These are phyloP conservation scores for Dendrostoma leiphaemia DNA, from an alignment of 2,329 filamentous ascomycete species.

Conservation along the genomic window DNA sequence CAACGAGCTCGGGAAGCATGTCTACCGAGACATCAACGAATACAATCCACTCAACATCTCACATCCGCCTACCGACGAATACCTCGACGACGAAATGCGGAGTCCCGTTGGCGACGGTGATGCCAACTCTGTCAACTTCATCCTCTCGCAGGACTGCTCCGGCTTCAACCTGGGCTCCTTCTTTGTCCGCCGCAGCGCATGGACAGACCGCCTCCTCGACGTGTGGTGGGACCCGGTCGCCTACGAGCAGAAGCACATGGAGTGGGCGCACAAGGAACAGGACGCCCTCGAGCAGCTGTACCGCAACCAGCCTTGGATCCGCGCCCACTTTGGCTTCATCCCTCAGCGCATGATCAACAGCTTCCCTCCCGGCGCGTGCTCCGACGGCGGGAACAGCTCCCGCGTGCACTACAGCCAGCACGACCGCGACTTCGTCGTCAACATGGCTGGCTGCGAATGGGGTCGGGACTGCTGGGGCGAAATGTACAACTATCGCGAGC, in stretches of 20 bases:
- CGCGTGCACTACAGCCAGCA: conserved; percentile 81
- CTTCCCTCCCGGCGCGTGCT: conserved; percentile 88
- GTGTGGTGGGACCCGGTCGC: conserved; percentile 98
- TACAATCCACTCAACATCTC: conserved; percentile 95
- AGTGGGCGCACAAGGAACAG: conserved; percentile 99
- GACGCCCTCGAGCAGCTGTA: conserved; percentile 94
- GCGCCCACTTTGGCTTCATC: conserved; percentile 83
- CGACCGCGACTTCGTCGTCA: conserved; percentile 90
- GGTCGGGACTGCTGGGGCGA: conserved; percentile 96
- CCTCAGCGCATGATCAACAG: conserved; percentile 92
- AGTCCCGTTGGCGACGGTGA: conserved; percentile 77
- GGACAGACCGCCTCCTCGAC: conserved; percentile 89
- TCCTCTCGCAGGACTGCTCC: conserved; percentile 89
- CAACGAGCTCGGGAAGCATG: conserved; percentile 68
- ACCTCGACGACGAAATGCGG: conserved; percentile 72
- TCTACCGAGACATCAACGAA: conserved; percentile 93
- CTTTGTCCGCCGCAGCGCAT: conserved; percentile 80
- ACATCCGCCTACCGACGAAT: conserved; percentile 72
- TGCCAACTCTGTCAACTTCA: conserved; percentile 75
- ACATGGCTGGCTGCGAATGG: conserved; percentile 98
- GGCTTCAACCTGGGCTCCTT: conserved; percentile 98
- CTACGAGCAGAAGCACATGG: conserved; percentile 98
- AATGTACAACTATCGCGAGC: conserved; percentile 91
- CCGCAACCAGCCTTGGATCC: conserved; percentile 85
- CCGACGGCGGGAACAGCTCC: conserved; percentile 70